These are phyloP conservation scores for Trichoderma virens DNA, from an alignment of 495 filamentous ascomycete genomes.

Conservation along the genomic window DNA sequence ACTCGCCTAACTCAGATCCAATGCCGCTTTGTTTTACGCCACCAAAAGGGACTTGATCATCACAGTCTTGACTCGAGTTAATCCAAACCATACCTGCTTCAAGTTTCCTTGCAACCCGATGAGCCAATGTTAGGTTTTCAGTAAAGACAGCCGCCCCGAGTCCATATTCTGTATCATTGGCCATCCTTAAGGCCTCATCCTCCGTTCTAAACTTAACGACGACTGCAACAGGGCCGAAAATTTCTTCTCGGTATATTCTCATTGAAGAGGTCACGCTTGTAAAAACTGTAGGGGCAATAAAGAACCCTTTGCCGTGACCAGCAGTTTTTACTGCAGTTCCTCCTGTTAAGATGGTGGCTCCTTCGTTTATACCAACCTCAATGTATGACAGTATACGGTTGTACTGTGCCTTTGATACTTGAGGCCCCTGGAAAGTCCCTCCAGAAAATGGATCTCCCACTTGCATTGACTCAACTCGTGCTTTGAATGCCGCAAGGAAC, in stretches of 20 bases:
- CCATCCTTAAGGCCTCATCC: too few species aligned
- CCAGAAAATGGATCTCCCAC: conserved; percentile 84
- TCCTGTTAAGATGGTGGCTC: conserved; percentile 77
- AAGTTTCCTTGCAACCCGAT: too few species aligned
- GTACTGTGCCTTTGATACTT: conserved; percentile 90
- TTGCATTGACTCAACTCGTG: conserved; percentile 6
- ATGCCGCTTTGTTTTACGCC: too few species aligned
- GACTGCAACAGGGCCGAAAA: conserved; percentile 85
- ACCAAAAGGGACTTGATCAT: too few species aligned
- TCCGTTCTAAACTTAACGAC: conserved; percentile 85
- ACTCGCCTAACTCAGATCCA: too few species aligned
- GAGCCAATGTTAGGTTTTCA: too few species aligned
- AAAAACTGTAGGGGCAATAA: conserved; percentile 93
- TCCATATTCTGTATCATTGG: too few species aligned
- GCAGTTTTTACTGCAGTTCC: conserved; percentile 80
- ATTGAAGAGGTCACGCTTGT: conserved; percentile 74
- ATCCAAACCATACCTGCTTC: too few species aligned
- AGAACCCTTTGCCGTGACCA: conserved; percentile 91
- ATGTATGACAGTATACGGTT: conserved; percentile 99
- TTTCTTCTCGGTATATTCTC: conserved; percentile 95
- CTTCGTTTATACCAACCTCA: conserved; percentile 75
- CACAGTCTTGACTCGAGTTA: too few species aligned
- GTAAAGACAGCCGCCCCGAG: too few species aligned
- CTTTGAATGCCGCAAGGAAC: conserved; percentile 53
- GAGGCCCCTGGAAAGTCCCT: conserved; percentile 95